These are phyloP conservation scores for Agaricales sp. DNA, from an alignment of 1,284 basidiomycete genomes.

Conservation along the genomic window DNA sequence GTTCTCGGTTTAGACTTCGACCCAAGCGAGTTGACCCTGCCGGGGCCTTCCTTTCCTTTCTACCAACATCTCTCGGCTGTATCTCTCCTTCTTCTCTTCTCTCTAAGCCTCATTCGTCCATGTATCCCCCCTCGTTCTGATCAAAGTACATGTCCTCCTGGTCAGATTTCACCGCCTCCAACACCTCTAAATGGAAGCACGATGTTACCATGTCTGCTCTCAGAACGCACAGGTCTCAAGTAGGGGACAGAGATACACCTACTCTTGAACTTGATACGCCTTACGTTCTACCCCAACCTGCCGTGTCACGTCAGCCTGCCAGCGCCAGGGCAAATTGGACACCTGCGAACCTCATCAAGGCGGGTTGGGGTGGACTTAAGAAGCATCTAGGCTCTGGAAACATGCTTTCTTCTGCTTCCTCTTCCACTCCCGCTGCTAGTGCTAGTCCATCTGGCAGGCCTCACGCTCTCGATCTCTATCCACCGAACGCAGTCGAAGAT, in stretches of 20 bases:
- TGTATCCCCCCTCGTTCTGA: background rate
- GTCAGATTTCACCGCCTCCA: conserved; percentile 6
- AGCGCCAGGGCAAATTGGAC: background rate
- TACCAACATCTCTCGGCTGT: no score
- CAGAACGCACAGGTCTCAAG: background rate
- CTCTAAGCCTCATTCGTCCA: background rate
- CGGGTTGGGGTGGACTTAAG: background rate
- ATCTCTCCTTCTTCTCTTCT: background rate
- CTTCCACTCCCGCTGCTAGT: background rate
- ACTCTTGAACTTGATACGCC: background rate
- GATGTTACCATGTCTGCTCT: conserved; percentile 10
- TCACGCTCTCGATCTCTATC: no score
- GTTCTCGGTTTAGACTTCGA: no score
- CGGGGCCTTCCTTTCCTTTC: no score
- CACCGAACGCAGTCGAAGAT: background rate
- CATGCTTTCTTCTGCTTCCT: background rate
- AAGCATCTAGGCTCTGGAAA: background rate
- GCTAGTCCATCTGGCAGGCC: background rate
- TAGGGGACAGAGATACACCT: conserved; percentile 4
- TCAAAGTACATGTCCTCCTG: conserved; percentile 8
- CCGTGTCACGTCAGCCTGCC: background rate
- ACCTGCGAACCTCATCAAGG: background rate
- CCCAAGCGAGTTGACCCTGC: no score
- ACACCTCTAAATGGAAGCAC: conserved; percentile 9
- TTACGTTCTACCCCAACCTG: conserved; percentile 14